Conservation (phyloP, 2,329 filamentous ascomycete genomes). For the Penicillium glabrum region DNA sequence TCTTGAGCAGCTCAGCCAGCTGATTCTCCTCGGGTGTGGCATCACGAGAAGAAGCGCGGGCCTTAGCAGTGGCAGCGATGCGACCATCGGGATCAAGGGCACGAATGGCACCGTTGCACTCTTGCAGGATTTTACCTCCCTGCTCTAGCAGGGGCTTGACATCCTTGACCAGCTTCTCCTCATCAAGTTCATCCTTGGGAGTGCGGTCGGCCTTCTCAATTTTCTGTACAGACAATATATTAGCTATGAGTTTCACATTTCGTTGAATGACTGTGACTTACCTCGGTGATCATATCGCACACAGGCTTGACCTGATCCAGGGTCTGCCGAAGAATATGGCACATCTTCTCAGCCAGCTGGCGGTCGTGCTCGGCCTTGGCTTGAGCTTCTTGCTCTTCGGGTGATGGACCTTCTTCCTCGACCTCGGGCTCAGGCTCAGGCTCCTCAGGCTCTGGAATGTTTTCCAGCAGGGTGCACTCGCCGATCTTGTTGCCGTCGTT, state of each 20-base stretch:
- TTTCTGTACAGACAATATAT: conserved; percentile 49
- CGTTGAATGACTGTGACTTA: conserved; percentile 40
- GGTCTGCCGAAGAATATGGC: conserved; percentile 70
- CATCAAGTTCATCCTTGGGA: conserved; percentile 83
- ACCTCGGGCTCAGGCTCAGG: conserved; percentile 33
- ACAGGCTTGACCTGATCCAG: conserved; percentile 82
- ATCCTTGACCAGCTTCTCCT: conserved; percentile 81
- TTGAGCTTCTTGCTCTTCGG: conserved; percentile 54
- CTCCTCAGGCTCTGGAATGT: conserved; percentile 45
- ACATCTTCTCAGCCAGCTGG: conserved; percentile 76
- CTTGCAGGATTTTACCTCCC: conserved; percentile 73
- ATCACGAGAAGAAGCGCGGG: conserved; percentile 71
- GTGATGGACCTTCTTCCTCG: conserved; percentile 36
- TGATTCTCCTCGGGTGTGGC: conserved; percentile 80
- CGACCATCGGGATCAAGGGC: conserved; percentile 86
- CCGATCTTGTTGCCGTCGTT: conserved; percentile 64
- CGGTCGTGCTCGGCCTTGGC: conserved; percentile 66
- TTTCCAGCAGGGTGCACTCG: conserved; percentile 62
- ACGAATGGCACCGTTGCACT: conserved; percentile 83
- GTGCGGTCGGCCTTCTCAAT: conserved; percentile 79
- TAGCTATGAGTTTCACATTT: conserved; percentile 5
- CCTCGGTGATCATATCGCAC: conserved; percentile 80
- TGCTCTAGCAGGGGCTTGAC: conserved; percentile 89
- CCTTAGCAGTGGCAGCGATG: conserved; percentile 82
- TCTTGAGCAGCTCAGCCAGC: conserved; percentile 81